A percentile compares a stretch with the other conserved stretches of the same genome.
phyloP scores from a whole-genome alignment of 306 rosid genomes.

The Vigna unguiculata region DNA sequence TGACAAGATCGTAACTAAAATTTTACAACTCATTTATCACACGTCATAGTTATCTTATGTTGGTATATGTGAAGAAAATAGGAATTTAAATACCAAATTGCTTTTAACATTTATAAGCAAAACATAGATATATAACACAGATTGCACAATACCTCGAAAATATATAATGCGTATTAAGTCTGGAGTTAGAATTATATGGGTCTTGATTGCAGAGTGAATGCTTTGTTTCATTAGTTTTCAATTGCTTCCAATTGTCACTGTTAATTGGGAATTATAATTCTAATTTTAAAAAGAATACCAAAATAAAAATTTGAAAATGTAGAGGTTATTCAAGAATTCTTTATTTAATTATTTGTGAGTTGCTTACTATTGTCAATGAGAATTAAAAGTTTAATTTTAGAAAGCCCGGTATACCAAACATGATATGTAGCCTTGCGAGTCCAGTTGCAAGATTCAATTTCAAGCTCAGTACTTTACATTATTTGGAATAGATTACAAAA shows the following conservation, averaged over 20 bases:
- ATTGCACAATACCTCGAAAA: not conserved
- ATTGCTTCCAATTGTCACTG: not conserved
- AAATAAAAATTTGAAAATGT: not conserved
- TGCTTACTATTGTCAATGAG: not conserved
- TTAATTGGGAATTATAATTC: not conserved
- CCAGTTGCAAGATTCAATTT: conserved; percentile 4
- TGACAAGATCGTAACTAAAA: conserved; percentile 17
- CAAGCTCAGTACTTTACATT: not conserved
- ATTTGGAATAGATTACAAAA: not conserved
- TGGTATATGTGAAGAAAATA: conserved; percentile 11
- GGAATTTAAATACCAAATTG: not conserved
- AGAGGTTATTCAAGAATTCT: not conserved
- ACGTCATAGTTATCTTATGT: not conserved
- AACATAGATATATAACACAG: not conserved
- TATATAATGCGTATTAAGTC: not conserved
- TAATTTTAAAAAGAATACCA: conserved; percentile 18
- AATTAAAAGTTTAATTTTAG: not conserved
- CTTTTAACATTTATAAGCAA: conserved; percentile 19
- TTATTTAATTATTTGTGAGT: conserved; percentile 2
- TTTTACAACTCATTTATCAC: conserved; percentile 24
- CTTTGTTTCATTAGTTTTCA: not conserved
- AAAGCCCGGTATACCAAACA: not conserved
- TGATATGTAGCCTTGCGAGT: not conserved
- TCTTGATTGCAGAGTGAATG: not conserved
- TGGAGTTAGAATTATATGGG: conserved; percentile 16